Evolutionary conservation across 140 eudicot genomes (phyloP).

Genomic region (Cichorium intybus): DNA sequence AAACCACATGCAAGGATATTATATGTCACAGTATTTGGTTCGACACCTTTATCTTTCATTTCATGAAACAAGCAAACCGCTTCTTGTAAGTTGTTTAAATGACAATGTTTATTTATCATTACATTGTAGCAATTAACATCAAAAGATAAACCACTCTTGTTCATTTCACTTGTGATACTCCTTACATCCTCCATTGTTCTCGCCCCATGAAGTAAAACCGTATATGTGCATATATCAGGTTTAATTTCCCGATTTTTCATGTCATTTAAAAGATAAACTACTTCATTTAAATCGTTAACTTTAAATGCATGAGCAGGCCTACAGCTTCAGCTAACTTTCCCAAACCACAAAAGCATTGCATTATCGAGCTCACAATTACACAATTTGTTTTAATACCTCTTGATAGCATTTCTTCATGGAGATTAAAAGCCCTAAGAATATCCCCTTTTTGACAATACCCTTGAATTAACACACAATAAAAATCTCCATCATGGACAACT

Average conservation of each 20-base stretch:
- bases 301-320: too few species aligned
- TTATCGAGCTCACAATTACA: conserved; percentile 47
- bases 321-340: conserved; percentile 48
- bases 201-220: conserved; percentile 64
- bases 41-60: conserved; percentile 66
- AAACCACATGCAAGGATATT: conserved; percentile 57
- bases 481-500: conserved; percentile 35
- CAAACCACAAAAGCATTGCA: conserved; percentile 54
- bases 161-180: conserved; percentile 38
- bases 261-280: conserved; percentile 48
- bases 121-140: conserved; percentile 68
- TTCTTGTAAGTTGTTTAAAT: conserved; percentile 43
- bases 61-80: conserved; percentile 54
- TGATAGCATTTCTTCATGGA: conserved; percentile 50
- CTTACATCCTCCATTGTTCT: conserved; percentile 26
- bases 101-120: conserved; percentile 52
- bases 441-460: conserved; percentile 51
- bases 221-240: conserved; percentile 70
- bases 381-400: conserved; percentile 64
- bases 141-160: conserved; percentile 33
- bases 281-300: conserved; percentile 56
- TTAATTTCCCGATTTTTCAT: conserved; percentile 62
- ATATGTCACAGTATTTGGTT: conserved; percentile 64
- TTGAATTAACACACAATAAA: conserved; percentile 53
- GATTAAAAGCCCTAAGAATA: conserved; percentile 39